Base-by-base conservation (phyloP, 176 grass and related monocot species). In the Saccharum spontaneum region DNA sequence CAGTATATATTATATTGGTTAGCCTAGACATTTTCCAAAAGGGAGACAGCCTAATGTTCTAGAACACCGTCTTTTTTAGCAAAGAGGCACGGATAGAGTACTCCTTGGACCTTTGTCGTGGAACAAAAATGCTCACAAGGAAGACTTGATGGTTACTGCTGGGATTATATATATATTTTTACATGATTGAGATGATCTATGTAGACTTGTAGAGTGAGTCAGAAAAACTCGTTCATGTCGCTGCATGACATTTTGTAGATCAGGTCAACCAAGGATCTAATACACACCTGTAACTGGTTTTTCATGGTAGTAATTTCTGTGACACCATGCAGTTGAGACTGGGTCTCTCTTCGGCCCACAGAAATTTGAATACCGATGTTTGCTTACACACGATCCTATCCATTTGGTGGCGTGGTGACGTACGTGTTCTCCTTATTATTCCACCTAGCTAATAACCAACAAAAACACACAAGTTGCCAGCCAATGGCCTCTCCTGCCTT, bases 341-440 rank as follows among this genome's bases (percentile, higher is more conserved):
- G 4, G 61, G 41, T 66, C 71, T 17, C 81, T 14, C 17, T 6
- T 16, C 45, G 49, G 28, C 36, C 79, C 71, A 82, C 66, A 67
- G 8, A 77, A 78, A 6, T 14, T 77, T 72, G 79, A 86, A 78
- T 9, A 80, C 23, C 67, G 24, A 64, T 37, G 13, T 11, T 38
- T 70, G 72, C 31, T 55, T 57, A 86, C 88, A 79, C 46, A 83
- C 1, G 59, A 83, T 86, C 83, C 36, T 77, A 82, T 86, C 73
- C 73, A 46, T 57, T 64, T 78, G 41, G 40, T 82, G 14, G 36
- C 12, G 69, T 23, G 20, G 62, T 31, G 5, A 11, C 57, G 24
- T 30, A 31, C 7, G 67, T 7, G 44, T 77, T 78, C 34, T 28
- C 30, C 52, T 62, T 63, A 10, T 24, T 24, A 66, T 82, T 49